These are phyloP conservation scores for Gliomastix tumulicola DNA, from an alignment of 2,329 filamentous ascomycete genomes.

Conservation along the genomic window DNA sequence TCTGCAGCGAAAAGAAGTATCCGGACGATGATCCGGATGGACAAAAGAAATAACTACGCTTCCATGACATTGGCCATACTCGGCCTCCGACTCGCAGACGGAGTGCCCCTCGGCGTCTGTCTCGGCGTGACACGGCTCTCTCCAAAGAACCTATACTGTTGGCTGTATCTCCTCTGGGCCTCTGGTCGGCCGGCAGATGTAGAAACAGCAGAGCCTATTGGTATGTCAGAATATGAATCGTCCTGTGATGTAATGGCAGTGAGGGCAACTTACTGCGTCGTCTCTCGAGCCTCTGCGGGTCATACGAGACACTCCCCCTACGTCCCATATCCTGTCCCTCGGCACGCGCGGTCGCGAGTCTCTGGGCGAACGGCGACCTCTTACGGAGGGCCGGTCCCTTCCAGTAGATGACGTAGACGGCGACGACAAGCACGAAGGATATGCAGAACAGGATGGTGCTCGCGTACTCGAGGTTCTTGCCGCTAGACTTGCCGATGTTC, in stretches of 20 bases:
- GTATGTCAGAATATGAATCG: no score
- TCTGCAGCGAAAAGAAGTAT: no score
- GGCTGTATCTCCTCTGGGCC: conserved; percentile 22
- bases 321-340: conserved; percentile 19
- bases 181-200: conserved; percentile 9
- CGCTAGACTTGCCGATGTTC: conserved; percentile 41
- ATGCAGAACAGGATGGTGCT: conserved; percentile 59
- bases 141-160: conserved; percentile 32
- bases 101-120: conserved; percentile 26
- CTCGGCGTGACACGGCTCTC: conserved; percentile 31
- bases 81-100: conserved; percentile 23
- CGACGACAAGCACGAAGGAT: conserved; percentile 51
- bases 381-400: conserved; percentile 53
- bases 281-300: conserved; percentile 9
- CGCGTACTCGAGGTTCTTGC: conserved; percentile 49
- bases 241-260: no score
- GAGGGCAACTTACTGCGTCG: conserved; percentile 17
- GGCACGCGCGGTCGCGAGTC: conserved; percentile 38
- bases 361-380: conserved; percentile 58
- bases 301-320: conserved; percentile 16
- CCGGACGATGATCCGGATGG: no score
- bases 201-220: conserved; percentile 14
- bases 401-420: conserved; percentile 62
- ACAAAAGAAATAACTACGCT: no score
- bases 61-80: conserved; percentile 13